Evolutionary conservation across 768 basidiomycete species (phyloP).

Genomic region (Rhodotorula taiwanensis): DNA sequence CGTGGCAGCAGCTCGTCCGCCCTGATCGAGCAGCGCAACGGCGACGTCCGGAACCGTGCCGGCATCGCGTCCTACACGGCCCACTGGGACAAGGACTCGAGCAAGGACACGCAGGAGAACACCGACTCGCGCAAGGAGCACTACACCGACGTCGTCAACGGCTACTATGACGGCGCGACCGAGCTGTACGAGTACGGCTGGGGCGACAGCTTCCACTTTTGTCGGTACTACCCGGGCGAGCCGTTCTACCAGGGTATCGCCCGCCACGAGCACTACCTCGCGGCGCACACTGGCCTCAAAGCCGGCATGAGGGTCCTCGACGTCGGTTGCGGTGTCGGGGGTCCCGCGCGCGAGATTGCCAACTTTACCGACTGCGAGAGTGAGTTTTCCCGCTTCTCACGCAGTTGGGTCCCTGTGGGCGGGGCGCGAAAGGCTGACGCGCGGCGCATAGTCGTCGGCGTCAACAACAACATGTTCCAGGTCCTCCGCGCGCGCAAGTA

Average conservation of each 20-base stretch:
- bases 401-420: no score
- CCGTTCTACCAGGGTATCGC: slow-evolving; percentile 52
- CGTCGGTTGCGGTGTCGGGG: slow-evolving; percentile 94
- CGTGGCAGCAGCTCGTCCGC: slow-evolving; percentile 2
- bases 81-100: slow-evolving; percentile 82
- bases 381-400: neutral
- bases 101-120: slow-evolving; percentile 59
- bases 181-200: slow-evolving; percentile 87
- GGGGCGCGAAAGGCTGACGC: neutral
- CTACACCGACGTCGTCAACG: slow-evolving; percentile 86
- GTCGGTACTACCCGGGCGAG: slow-evolving; percentile 85
- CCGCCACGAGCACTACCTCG: slow-evolving; percentile 95
- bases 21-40: slow-evolving; percentile 13
- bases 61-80: slow-evolving; percentile 79
- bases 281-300: slow-evolving; percentile 70
- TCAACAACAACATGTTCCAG: slow-evolving; percentile 97
- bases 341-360: slow-evolving; percentile 91
- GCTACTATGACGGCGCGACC: slow-evolving; percentile 79
- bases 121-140: slow-evolving; percentile 66
- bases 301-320: slow-evolving; percentile 95
- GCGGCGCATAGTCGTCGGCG: slow-evolving; percentile 24
- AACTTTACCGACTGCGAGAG: slow-evolving; percentile 70
- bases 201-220: slow-evolving; percentile 77
- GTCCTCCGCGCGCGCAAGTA: slow-evolving; percentile 76
- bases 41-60: slow-evolving; percentile 58